Conservation (phyloP, 192 early-diverging fungal species). For the Umbelopsis ramanniana region DNA sequence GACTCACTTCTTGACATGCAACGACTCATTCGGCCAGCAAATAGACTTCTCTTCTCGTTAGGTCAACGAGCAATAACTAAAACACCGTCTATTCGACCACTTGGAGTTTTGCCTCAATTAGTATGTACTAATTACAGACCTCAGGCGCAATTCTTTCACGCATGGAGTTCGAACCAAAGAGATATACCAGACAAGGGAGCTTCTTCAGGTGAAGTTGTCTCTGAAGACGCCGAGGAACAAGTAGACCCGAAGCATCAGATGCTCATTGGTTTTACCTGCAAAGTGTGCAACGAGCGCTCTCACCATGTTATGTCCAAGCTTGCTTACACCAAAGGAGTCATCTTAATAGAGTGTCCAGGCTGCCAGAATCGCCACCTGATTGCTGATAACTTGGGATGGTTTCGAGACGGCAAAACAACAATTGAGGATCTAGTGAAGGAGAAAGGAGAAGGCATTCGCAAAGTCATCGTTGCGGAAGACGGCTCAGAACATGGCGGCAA, state of each 20-base stretch:
- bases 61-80: neutral
- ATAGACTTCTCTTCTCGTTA: neutral
- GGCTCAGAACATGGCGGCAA: constrained; percentile 44
- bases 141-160: neutral
- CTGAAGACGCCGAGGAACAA: neutral
- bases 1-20: neutral
- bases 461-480: constrained; percentile 46
- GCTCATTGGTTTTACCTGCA: constrained; percentile 94
- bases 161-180: neutral
- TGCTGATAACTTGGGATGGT: constrained; percentile 98
- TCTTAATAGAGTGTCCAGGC: constrained; percentile 89
- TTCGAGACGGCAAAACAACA: constrained; percentile 67
- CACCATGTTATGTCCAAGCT: constrained; percentile 93
- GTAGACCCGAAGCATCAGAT: constrained; percentile 58
- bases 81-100: neutral
- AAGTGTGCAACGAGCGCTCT: constrained; percentile 83
- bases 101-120: neutral
- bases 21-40: constrained; percentile 3
- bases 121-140: neutral
- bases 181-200: neutral
- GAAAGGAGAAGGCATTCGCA: constrained; percentile 71
- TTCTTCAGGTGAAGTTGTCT: neutral
- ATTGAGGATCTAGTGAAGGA: constrained; percentile 85
- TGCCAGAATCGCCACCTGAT: constrained; percentile 94
- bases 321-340: constrained; percentile 90